Conservation (phyloP, 371 early-diverging fungal species). For the Massospora cicadina region DNA sequence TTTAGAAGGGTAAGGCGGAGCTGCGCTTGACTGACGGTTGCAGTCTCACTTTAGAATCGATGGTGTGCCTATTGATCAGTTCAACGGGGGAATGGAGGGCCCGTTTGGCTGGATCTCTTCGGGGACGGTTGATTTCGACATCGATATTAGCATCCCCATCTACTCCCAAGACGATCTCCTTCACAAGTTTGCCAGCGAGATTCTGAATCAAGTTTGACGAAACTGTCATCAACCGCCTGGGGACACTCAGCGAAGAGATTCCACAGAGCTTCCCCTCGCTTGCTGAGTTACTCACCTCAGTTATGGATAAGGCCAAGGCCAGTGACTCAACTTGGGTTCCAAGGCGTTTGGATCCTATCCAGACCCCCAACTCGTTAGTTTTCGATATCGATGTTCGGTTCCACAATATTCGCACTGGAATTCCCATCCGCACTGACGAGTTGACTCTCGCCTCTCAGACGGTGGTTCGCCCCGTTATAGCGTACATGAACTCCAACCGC, state of each 20-base stretch:
- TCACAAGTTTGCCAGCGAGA: conserved; percentile 48
- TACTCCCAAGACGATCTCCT: conserved; percentile 35
- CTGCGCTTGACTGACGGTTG: neutral
- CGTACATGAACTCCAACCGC: conserved; percentile 80
- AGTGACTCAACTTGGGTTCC: conserved; percentile 1
- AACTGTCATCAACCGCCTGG: conserved; percentile 20
- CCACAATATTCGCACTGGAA: conserved; percentile 73
- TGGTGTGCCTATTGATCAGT: conserved; percentile 76
- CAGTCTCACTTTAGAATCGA: conserved; percentile 76
- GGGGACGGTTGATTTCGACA: conserved; percentile 68
- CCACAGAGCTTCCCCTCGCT: conserved; percentile 24
- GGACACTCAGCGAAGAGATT: conserved; percentile 26
- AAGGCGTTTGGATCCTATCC: conserved; percentile 12
- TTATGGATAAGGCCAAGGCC: conserved; percentile 17
- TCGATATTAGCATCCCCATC: conserved; percentile 48
- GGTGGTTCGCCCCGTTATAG: conserved; percentile 82
- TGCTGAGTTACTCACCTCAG: conserved; percentile 19
- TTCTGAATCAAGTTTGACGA: conserved; percentile 65
- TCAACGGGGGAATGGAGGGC: conserved; percentile 69
- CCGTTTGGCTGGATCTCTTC: conserved; percentile 89
- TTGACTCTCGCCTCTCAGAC: conserved; percentile 65
- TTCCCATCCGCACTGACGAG: conserved; percentile 55
- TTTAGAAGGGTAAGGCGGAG: neutral
- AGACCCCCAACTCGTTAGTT: neutral
- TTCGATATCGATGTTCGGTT: conserved; percentile 60